These are phyloP conservation scores for Primulina huaijiensis DNA, from an alignment of 257 asterid species.

Conservation along the genomic window DNA sequence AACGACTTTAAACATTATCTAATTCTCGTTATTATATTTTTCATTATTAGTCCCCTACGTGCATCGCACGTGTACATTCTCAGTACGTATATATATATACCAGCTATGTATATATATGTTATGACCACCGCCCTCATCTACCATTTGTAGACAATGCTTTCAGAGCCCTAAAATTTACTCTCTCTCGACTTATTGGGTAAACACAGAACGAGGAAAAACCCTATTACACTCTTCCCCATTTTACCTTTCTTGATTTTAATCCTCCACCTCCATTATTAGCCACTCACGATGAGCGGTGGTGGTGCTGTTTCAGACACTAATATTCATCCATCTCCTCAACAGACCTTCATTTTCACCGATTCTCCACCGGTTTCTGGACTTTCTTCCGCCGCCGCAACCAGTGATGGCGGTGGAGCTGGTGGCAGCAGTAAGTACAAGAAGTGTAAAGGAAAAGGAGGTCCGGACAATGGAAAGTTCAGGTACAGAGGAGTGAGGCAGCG, in stretches of 20 bases:
- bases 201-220: conserved; percentile 44
- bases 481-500: conserved; percentile 87
- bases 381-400: conserved; percentile 26
- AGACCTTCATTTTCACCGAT: background rate
- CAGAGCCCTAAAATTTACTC: conserved; percentile 26
- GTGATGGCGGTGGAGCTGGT: background rate
- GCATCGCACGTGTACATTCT: too few species aligned
- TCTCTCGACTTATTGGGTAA: conserved; percentile 54
- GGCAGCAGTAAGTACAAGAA: conserved; percentile 17
- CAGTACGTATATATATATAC: too few species aligned
- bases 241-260: conserved; percentile 20
- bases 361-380: conserved; percentile 4
- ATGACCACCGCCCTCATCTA: conserved; percentile 68
- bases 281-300: conserved; percentile 62
- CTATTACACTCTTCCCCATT: conserved; percentile 7
- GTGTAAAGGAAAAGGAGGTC: conserved; percentile 77
- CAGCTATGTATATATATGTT: too few species aligned
- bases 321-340: conserved; percentile 31
- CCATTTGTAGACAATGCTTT: conserved; percentile 44
- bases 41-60: too few species aligned
- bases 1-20: too few species aligned
- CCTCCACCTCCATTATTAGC: conserved; percentile 28
- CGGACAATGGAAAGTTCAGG: conserved; percentile 73
- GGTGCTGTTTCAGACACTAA: conserved; percentile 37
- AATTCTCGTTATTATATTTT: too few species aligned